Percentiles rank a stretch among this genome's conserved stretches.
Evolutionary conservation across 257 asterid genomes (phyloP).

Genomic region (Cynanchum wilfordii): DNA sequence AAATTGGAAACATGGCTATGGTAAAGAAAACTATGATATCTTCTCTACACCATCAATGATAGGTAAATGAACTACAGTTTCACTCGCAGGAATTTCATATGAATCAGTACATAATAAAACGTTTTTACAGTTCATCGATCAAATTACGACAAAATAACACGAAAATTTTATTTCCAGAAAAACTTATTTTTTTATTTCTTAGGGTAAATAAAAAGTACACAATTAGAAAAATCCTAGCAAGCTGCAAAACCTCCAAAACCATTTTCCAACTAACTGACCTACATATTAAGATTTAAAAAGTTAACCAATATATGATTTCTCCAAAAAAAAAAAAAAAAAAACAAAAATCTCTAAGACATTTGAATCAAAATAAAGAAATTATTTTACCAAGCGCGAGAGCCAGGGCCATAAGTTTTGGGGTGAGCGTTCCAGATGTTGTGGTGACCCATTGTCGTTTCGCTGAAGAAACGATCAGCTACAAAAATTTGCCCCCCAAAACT

Average conservation of each 20-base stretch:
- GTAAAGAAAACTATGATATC: not conserved
- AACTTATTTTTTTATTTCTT: no score
- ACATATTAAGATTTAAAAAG: not conserved
- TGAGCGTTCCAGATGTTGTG: conserved; percentile 53
- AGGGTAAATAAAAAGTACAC: not conserved
- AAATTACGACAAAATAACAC: not conserved
- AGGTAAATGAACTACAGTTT: not conserved
- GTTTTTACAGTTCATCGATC: not conserved
- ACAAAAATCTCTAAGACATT: not conserved
- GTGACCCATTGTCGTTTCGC: conserved; percentile 38
- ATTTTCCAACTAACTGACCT: not conserved
- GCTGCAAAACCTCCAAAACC: not conserved
- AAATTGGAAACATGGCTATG: not conserved
- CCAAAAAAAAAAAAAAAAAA: not conserved
- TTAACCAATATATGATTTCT: not conserved
- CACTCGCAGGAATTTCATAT: not conserved
- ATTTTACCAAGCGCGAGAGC: conserved; percentile 49
- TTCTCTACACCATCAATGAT: not conserved
- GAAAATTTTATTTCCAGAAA: no score
- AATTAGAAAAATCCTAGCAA: not conserved
- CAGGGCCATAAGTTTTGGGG: conserved; percentile 51
- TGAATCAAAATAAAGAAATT: not conserved
- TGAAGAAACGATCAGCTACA: not conserved
- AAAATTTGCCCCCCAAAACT: not conserved
- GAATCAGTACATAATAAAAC: not conserved